phyloP scores from a whole-genome alignment of 352 stramenopile genomes.

The Phytophthora pseudosyringae region DNA sequence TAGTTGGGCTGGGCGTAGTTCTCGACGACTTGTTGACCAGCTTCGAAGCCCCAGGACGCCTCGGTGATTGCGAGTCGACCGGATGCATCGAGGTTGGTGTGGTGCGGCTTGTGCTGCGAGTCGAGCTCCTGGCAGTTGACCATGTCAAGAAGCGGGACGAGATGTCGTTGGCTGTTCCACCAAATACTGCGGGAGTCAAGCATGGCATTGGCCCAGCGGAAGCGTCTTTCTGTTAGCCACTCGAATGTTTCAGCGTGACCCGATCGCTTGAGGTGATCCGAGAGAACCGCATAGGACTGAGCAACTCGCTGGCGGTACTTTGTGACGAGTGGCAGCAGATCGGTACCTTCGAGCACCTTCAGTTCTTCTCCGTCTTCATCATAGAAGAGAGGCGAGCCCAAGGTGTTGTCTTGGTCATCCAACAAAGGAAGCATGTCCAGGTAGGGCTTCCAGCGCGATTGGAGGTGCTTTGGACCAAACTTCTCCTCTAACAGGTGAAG shows the following conservation, averaged over 20 bases:
- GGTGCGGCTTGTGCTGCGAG: constrained; percentile 54
- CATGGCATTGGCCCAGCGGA: constrained; percentile 86
- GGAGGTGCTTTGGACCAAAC: constrained; percentile 52
- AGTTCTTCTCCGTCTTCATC: constrained; percentile 55
- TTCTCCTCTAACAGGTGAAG: constrained; percentile 87
- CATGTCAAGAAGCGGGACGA: constrained; percentile 95
- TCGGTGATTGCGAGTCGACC: constrained; percentile 67
- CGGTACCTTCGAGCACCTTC: constrained; percentile 47
- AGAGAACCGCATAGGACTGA: constrained; percentile 17
- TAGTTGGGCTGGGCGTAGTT: constrained; percentile 95
- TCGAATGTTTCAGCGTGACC: neutral
- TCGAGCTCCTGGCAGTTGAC: constrained; percentile 89
- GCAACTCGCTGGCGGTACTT: constrained; percentile 46
- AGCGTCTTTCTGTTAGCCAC: constrained; percentile 69
- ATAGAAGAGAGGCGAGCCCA: constrained; percentile 64
- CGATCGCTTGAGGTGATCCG: constrained; percentile 7
- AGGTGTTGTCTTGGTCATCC: constrained; percentile 10
- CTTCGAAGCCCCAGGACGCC: constrained; percentile 67
- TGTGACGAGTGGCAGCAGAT: constrained; percentile 44
- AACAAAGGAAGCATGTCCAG: constrained; percentile 78
- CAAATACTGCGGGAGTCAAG: constrained; percentile 94
- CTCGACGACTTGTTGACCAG: constrained; percentile 87
- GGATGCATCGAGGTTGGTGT: constrained; percentile 43
- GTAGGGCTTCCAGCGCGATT: constrained; percentile 86
- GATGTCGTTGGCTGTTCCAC: constrained; percentile 89